Evolutionary conservation across 305 asterid genomes (phyloP), one percentile per base, ranked within the genome.

Genomic region (Ilex paraguariensis): DNA sequence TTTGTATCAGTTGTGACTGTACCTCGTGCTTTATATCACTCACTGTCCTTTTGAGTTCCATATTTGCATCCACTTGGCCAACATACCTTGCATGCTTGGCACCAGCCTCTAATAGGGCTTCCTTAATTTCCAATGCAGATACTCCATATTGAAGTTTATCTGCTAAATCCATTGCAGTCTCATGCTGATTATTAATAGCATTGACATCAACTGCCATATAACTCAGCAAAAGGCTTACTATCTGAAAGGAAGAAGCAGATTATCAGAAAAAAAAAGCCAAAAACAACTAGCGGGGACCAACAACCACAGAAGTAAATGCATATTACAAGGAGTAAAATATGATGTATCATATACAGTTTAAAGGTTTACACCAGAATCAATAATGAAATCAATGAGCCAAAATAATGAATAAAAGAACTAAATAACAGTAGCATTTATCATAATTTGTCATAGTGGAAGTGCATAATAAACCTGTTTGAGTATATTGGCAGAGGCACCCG

Each of bases 1-100:
- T 91, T 69, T 94, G 98, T 57, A 86, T 72, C 68, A 91, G 91
- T 65, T 94, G 99, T 70, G 96, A 87, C 31, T 88, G 95, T 31
- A 94, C 99, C 70, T 94, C 99, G 31, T 94, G 95, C 70, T 79
- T 91, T 65, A 94, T 94, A 77, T 94, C 99, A 66, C 99, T 94
- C 13, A 94, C 98, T 0, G 99, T 90, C 60, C 97, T 68, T 76
- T 88, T 94, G 68, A 94, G 96, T 65, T 90, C 97, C 80, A 79
- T 82, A 33, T 92, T 79, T 77, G 75, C 93, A 55, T 91, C 91
- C 15, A 77, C 67, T 73, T 76, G 87, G 70, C 88, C 91, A 3
- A 91, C 71, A 32, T 80, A 76, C 63, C 91, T 70, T 2, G 98
- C 98, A 54, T 86, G 82, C 60, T 86, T 86, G 67, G 95, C 99